Evolutionary conservation across 1,284 basidiomycete species (phyloP).

Genomic region (Uromyces viciae-fabae): DNA sequence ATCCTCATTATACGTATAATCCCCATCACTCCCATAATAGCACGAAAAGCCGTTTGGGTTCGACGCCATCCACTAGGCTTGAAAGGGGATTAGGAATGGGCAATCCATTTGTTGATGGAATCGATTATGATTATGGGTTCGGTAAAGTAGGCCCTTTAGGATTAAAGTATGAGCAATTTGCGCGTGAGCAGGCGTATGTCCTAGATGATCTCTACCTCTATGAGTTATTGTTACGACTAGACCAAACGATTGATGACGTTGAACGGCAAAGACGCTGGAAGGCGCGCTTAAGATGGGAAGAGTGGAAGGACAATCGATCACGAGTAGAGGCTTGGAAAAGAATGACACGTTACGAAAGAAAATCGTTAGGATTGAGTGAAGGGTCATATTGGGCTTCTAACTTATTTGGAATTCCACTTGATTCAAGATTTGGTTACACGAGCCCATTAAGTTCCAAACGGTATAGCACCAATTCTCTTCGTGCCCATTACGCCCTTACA

Average conservation of each 20-base stretch:
- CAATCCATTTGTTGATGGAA: constrained; percentile 23
- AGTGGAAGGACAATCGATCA: background rate
- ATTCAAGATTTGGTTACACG: constrained; percentile 14
- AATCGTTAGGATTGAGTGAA: background rate
- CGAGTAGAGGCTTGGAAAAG: constrained; percentile 10
- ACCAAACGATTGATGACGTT: constrained; percentile 11
- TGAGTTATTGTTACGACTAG: constrained; percentile 14
- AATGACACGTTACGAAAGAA: background rate
- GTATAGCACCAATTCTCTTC: background rate
- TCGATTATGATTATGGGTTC: constrained; percentile 35
- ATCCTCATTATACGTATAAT: constrained; percentile 14
- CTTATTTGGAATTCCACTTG: constrained; percentile 25
- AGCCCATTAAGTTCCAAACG: background rate
- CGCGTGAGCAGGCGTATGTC: background rate
- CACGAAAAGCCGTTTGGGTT: background rate
- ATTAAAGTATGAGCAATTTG: constrained; percentile 10
- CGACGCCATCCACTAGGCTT: background rate
- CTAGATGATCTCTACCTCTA: constrained; percentile 38
- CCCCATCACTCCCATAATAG: background rate
- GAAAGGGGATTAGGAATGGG: background rate
- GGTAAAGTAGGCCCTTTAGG: constrained; percentile 15
- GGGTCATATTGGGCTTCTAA: constrained; percentile 27
- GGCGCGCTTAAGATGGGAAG: constrained; percentile 29
- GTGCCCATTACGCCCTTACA: constrained; percentile 22
- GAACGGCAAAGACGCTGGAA: constrained; percentile 27